Evolutionary conservation across 2,329 filamentous ascomycete genomes (phyloP).

Genomic region (Fulvia fulva): DNA sequence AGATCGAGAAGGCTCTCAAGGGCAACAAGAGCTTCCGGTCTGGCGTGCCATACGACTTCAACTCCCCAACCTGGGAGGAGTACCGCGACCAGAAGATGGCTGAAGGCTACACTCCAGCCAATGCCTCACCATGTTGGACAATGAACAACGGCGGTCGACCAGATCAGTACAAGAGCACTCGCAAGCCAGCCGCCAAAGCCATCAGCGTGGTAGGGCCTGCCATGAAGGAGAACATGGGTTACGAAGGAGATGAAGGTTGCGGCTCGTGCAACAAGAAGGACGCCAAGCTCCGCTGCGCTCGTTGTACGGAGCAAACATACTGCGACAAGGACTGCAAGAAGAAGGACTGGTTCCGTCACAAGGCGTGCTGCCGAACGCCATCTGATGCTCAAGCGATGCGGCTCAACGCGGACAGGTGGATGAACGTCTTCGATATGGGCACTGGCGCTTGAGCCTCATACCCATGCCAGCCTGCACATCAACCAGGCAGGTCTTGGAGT

Average conservation of each 20-base stretch:
- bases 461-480: too few species aligned
- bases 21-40: conserved; percentile 8
- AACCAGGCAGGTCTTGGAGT: too few species aligned
- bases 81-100: neutral
- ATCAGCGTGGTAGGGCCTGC: neutral
- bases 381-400: neutral
- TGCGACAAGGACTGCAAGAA: conserved; percentile 3
- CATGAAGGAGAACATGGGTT: neutral
- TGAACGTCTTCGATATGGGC: neutral
- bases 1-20: conserved; percentile 10
- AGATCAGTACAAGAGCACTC: neutral
- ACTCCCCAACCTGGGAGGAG: too few species aligned
- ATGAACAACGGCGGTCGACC: neutral
- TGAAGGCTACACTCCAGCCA: neutral
- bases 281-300: neutral
- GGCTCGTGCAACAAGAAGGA: neutral
- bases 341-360: conserved; percentile 1
- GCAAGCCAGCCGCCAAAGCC: neutral
- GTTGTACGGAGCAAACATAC: conserved; percentile 2
- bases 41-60: conserved; percentile 10
- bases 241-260: neutral
- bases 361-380: neutral
- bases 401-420: neutral
- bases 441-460: neutral
- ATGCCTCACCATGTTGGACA: neutral